These are phyloP conservation scores for Penicillium brevicompactum DNA, from an alignment of 2,329 filamentous ascomycete species.

Conservation along the genomic window DNA sequence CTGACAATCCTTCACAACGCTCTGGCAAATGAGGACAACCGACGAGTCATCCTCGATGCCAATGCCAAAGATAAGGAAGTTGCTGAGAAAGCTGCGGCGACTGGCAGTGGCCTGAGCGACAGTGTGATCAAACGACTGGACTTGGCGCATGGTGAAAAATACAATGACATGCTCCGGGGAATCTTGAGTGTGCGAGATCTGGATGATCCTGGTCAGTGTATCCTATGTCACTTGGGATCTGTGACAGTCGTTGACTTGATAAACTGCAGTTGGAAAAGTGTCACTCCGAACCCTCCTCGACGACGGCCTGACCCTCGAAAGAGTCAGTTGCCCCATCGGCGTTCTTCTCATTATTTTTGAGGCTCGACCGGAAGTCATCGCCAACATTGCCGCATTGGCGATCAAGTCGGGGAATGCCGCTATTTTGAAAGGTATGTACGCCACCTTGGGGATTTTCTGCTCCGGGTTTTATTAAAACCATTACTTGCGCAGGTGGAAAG, in stretches of 20 bases:
- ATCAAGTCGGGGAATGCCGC: conserved; percentile 97
- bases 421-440: conserved; percentile 75
- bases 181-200: conserved; percentile 85
- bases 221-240: not conserved
- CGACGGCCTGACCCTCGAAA: conserved; percentile 80
- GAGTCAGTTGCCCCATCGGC: conserved; percentile 91
- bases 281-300: conserved; percentile 84
- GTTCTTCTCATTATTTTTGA: conserved; percentile 99
- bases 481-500: conserved; percentile 68
- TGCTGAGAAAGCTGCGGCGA: conserved; percentile 74
- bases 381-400: conserved; percentile 92
- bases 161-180: conserved; percentile 95
- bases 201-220: conserved; percentile 75
- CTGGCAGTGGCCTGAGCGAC: conserved; percentile 74
- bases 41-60: conserved; percentile 77
- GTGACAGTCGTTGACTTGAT: conserved; percentile 11
- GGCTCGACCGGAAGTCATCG: conserved; percentile 94
- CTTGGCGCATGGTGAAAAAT: conserved; percentile 83
- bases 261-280: conserved; percentile 72
- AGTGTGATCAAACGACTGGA: conserved; percentile 88
- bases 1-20: conserved; percentile 79
- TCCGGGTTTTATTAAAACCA: conserved; percentile 12
- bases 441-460: not conserved
- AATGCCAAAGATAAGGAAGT: conserved; percentile 80
- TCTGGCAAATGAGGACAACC: conserved; percentile 61